A percentile compares a stretch with the other conserved stretches of the same genome.
Conservation (phyloP, 2,329 filamentous ascomycete species). For the Paecilomyces sp. region DNA sequence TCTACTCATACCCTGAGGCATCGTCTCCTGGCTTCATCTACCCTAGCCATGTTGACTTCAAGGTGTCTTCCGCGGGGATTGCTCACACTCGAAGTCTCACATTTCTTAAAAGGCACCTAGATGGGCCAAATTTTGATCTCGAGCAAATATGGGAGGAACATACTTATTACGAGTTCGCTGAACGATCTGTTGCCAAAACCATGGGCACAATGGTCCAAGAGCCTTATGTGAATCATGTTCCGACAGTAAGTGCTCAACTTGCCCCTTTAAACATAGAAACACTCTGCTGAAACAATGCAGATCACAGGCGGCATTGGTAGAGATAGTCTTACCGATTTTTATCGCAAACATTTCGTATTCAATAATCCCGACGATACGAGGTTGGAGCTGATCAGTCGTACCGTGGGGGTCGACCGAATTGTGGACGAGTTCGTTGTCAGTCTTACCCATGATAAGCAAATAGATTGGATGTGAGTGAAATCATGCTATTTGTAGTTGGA, state of each 20-base stretch:
- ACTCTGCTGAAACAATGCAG: constrained; percentile 15
- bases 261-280: neutral
- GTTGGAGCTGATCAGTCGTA: constrained; percentile 64
- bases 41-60: too few relatives aligned
- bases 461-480: constrained; percentile 59
- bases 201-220: constrained; percentile 78
- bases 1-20: too few relatives aligned
- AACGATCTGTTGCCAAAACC: constrained; percentile 61
- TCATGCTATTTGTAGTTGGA: too few relatives aligned
- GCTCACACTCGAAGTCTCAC: constrained; percentile 57
- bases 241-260: constrained; percentile 46
- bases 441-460: constrained; percentile 55
- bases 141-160: constrained; percentile 77
- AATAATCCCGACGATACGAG: constrained; percentile 61
- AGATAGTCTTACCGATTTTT: constrained; percentile 57
- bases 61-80: too few relatives aligned
- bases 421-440: constrained; percentile 64
- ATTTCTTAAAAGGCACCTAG: constrained; percentile 57
- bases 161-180: constrained; percentile 62
- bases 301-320: constrained; percentile 65
- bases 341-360: constrained; percentile 67
- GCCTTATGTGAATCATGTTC: constrained; percentile 72
- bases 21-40: too few relatives aligned
- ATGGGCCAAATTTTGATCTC: constrained; percentile 64
- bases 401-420: constrained; percentile 63